Evolutionary conservation across 331 rosid genomes (phyloP), one percentile per base, ranked within the genome.

Genomic region (Prunus yedoensis): DNA sequence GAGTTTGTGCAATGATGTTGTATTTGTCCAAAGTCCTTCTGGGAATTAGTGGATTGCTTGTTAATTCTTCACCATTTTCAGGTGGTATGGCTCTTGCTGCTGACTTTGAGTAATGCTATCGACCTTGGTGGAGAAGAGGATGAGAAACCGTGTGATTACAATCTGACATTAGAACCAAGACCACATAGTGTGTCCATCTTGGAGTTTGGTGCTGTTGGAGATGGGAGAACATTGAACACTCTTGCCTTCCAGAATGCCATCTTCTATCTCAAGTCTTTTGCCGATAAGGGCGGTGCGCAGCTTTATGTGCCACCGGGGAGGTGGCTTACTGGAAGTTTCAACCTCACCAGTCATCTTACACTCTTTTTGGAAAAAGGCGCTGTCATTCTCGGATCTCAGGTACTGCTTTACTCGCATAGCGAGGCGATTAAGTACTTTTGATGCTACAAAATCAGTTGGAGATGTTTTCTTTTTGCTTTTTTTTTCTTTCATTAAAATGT

Each of bases 241-340:
- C 66, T 89, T 20, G 98, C 98, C 60, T 92, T 95, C 76, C 99
- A 93, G 84, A 95, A 95, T 83, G 99, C 99, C 69, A 79, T 95
- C 52, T 95, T 95, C 84, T 95, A 95, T 77, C 96, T 95, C 75
- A 95, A 92, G 84, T 95, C 99, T 27, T 95, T 95, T 57, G 94
- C 98, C 53, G 99, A 95, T 70, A 95, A 95, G 83, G 99, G 99
- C 12, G 99, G 99, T 0, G 99, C 99, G 70, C 99, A 95, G 95
- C 96, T 95, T 9, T 95, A 95, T n/a, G 94, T 95, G 8, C 99
- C 99, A 0, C 83, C 94, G 0, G 99, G 99, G 60, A 84, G 88
- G 69, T 95, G 99, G 99, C 98, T 95, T 54, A 95, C 99, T 3
- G 99, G 94, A 14, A 88, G 98, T 73, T 83, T 95, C 89, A 95